phyloP scores from a whole-genome alignment of 192 early-diverging fungal genomes.

The Chytriomyces sp. region DNA sequence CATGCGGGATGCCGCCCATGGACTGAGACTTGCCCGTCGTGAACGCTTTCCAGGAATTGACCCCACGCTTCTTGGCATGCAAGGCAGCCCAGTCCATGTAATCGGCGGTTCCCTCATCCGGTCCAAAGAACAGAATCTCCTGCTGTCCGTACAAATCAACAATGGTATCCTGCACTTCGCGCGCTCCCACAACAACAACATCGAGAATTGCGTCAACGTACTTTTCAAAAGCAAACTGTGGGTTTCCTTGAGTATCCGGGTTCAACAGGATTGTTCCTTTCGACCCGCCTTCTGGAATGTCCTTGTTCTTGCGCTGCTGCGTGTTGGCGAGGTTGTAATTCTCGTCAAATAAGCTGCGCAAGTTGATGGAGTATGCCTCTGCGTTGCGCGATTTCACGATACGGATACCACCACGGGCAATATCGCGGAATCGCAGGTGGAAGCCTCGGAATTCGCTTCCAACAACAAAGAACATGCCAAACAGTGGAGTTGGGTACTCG shows the following conservation, averaged over 20 bases:
- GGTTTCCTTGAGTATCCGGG: slow-evolving; percentile 90
- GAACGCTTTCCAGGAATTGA: slow-evolving; percentile 99
- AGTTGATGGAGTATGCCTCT: slow-evolving; percentile 96
- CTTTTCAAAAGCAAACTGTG: slow-evolving; percentile 95
- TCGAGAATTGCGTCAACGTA: slow-evolving; percentile 96
- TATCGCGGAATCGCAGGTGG: slow-evolving; percentile 97
- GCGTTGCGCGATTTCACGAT: slow-evolving; percentile 94
- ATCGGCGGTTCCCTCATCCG: slow-evolving; percentile 98
- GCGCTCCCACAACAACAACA: slow-evolving; percentile 84
- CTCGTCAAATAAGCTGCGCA: slow-evolving; percentile 95
- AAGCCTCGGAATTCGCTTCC: slow-evolving; percentile 99
- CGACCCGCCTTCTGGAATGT: slow-evolving; percentile 98
- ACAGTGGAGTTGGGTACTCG: slow-evolving; percentile 90
- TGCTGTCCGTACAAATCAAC: slow-evolving; percentile 88
- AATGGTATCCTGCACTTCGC: slow-evolving; percentile 95
- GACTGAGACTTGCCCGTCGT: slow-evolving; percentile 97
- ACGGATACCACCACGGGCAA: slow-evolving; percentile 98
- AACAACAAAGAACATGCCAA: slow-evolving; percentile 95
- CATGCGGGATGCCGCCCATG: slow-evolving; percentile 95
- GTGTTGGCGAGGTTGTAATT: slow-evolving; percentile 96
- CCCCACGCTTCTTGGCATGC: slow-evolving; percentile 83
- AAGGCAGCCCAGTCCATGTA: slow-evolving; percentile 99
- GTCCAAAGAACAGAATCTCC: slow-evolving; percentile 99
- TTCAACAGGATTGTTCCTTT: slow-evolving; percentile 98
- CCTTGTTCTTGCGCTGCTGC: slow-evolving; percentile 99